Base-by-base conservation (phyloP, 1,284 basidiomycete genomes). In the Heterobasidion irregulare region DNA sequence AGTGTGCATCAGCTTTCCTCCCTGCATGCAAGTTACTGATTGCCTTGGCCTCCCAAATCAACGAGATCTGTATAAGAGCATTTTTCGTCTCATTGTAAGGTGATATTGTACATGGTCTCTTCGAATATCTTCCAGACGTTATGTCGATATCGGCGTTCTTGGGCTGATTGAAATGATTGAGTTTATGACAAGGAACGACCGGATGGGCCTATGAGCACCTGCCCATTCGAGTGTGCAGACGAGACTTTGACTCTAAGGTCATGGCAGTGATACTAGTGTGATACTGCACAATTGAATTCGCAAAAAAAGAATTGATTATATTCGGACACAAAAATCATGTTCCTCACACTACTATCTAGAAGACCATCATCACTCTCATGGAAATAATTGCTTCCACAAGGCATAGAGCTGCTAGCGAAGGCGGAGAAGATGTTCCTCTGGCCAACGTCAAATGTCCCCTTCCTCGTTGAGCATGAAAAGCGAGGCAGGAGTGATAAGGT, bases 281-380 rank as follows among this genome's bases (percentile, higher is more conserved):
- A n/a, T n/a, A n/a, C n/a, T n/a, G 12, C n/a, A 41, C 38, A 41
- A 6, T n/a, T 12, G 10, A 2, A n/a, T n/a, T 6, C n/a, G 45
- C 26, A 44, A 32, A 16, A 46, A 34, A 50, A 50, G 43, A 44
- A 33, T 45, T 13, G n/a, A n/a, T n/a, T n/a, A n/a, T n/a, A n/a
- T n/a, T n/a, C n/a, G n/a, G 4, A n/a, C 32, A 41, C 12, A 10
- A 12, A 43, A 18, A 49, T 38, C 41, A 43, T 80, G 74, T 80
- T 64, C 74, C 77, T 79, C 74, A 64, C 76, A 72, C 78, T 71
- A 79, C 78, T 80, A 80, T 80, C 78, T 80, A 79, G 77, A 75
- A 78, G 73, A 70, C 75, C 76, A 74, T 80, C 76, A 78, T 80
- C 63, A 72, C 70, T 65, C 62, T 53, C 57, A 59, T 41, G 38